Conservation (phyloP, 805 yeast species). For the Sugiyamaella marilandica region DNA sequence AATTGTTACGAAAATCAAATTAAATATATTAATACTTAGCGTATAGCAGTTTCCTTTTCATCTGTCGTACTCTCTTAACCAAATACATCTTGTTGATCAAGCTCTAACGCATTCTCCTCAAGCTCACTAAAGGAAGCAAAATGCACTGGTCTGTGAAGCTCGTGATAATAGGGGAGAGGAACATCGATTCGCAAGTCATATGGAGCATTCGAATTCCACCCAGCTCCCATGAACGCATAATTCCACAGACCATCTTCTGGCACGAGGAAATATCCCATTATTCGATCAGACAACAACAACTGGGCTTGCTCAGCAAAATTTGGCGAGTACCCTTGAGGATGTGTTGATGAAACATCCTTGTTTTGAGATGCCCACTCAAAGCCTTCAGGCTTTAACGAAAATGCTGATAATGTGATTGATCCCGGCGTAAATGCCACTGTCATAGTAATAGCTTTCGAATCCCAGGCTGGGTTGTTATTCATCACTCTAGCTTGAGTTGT, state of each 20-base stretch:
- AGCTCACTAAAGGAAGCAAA: constrained; percentile 69
- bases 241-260: constrained; percentile 90
- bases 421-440: constrained; percentile 77
- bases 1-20: neutral
- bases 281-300: constrained; percentile 64
- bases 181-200: constrained; percentile 67
- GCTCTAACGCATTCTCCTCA: constrained; percentile 40
- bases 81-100: constrained; percentile 63
- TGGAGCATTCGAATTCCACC: constrained; percentile 61
- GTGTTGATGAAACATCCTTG: constrained; percentile 47
- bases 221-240: constrained; percentile 79
- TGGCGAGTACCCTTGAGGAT: constrained; percentile 65
- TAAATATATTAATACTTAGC: neutral
- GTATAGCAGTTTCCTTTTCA: neutral
- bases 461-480: constrained; percentile 38
- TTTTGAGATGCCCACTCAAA: constrained; percentile 71
- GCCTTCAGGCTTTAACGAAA: constrained; percentile 58
- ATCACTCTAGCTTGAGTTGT: constrained; percentile 48
- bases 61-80: constrained; percentile 29
- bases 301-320: constrained; percentile 60
- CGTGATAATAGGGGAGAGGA: constrained; percentile 81
- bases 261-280: constrained; percentile 77
- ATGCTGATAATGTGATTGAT: constrained; percentile 70
- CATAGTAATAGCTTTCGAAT: constrained; percentile 47
- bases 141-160: constrained; percentile 82